Conservation (phyloP, 768 basidiomycete species). For the Pulveroboletus frians region DNA sequence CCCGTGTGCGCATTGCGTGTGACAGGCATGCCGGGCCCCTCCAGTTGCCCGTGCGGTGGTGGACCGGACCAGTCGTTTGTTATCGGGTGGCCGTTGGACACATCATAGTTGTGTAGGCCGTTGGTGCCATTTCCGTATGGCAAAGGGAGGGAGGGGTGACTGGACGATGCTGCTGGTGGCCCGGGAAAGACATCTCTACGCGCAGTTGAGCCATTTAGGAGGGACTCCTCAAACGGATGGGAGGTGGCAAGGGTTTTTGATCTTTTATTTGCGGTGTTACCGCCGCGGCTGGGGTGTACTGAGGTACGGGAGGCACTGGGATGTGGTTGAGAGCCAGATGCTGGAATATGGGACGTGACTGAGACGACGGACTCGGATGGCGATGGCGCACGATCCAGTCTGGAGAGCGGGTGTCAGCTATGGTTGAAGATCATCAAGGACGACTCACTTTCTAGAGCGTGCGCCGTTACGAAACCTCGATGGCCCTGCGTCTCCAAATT, state of each 20-base stretch:
- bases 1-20: constrained; percentile 36
- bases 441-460: constrained; percentile 57
- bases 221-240: constrained; percentile 37
- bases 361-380: constrained; percentile 73
- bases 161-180: constrained; percentile 44
- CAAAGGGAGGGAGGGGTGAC: constrained; percentile 52
- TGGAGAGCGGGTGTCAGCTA: constrained; percentile 23
- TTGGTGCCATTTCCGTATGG: constrained; percentile 36
- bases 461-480: constrained; percentile 48
- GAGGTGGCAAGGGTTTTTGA: constrained; percentile 34
- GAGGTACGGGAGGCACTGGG: constrained; percentile 24
- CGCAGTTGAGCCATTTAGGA: constrained; percentile 36
- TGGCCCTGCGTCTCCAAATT: constrained; percentile 37
- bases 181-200: constrained; percentile 42
- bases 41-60: constrained; percentile 50
- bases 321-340: constrained; percentile 30
- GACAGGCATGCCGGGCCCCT: constrained; percentile 77
- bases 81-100: constrained; percentile 32
- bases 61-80: constrained; percentile 46
- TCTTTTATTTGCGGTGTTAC: constrained; percentile 39
- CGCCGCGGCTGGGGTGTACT: constrained; percentile 30
- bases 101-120: constrained; percentile 39
- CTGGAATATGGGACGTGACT: constrained; percentile 58
- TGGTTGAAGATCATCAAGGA: neutral
- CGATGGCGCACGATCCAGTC: constrained; percentile 60